Evolutionary conservation across 75 land plant genomes (phyloP), one percentile per base, ranked within the genome.

Genomic region (Pseudotsuga menziesii): DNA sequence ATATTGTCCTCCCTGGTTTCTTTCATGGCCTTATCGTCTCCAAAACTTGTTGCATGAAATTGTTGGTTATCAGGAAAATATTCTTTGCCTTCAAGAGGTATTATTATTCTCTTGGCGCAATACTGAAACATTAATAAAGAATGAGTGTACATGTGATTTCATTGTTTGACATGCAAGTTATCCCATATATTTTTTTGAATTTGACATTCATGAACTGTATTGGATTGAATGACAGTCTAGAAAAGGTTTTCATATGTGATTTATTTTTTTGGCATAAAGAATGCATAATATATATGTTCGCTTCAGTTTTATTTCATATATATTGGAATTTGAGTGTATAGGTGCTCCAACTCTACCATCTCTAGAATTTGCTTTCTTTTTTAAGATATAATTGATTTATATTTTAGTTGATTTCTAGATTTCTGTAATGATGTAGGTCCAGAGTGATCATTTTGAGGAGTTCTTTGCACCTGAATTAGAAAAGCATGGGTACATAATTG

Each of bases 391-490:
- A 26, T 74, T 22, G n/a, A 41, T 25, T 54, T 4, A 2, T 11
- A 11, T 15, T 20, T 48, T 22, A 52, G 19, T 54, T 56, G 26
- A 67, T 23, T 9, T 76, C 48, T 73, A 19, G n/a, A 36, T 17
- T 62, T 19, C 58, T 76, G 23, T 36, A 35, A 41, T 77, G 79
- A 59, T 25, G 54, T 83, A 95, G 98, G 93, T 95, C 62, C 96
- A 93, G 84, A 89, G 84, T 75, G 92, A 95, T 72, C 94, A 95
- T 63, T 95, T 88, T 81, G 96, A 93, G 58, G 96, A 95, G 56
- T 95, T 93, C 80, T 95, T 93, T 80, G 84, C 89, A 11, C 98
- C 96, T n/a, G 96, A 95, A 73, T 83, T 95, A 59, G 98, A 95
- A 76, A 95, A 91, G 77, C 98, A 95, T 89, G 98, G 98, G 13